These are phyloP conservation scores for Leccinum fallax DNA, from an alignment of 1,284 basidiomycete genomes.

Conservation along the genomic window DNA sequence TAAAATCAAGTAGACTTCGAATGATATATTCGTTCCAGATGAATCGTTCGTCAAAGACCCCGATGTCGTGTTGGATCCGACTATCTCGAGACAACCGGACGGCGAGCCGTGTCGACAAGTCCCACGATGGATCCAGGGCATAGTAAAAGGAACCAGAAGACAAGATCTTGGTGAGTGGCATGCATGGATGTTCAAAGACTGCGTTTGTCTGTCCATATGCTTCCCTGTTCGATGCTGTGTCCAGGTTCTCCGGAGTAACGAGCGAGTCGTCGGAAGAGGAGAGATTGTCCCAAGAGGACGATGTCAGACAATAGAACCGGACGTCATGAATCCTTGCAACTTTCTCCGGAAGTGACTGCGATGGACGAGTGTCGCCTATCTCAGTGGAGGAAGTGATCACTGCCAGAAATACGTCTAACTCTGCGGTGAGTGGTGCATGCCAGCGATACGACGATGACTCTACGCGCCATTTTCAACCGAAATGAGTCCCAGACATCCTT, in stretches of 20 bases:
- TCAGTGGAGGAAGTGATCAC: conserved; percentile 76
- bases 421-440: conserved; percentile 8
- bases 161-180: conserved; percentile 88
- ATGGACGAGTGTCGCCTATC: conserved; percentile 76
- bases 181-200: conserved; percentile 87
- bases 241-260: conserved; percentile 53
- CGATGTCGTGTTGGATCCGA: conserved; percentile 53
- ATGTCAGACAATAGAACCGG: conserved; percentile 73
- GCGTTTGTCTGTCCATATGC: conserved; percentile 46
- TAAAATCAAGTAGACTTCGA: conserved; percentile 78
- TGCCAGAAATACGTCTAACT: conserved; percentile 76
- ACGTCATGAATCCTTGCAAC: conserved; percentile 80
- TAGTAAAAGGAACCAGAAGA: conserved; percentile 95
- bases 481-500: conserved; percentile 83
- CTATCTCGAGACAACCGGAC: conserved; percentile 61
- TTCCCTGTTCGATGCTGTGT: conserved; percentile 51
- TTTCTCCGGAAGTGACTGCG: conserved; percentile 55
- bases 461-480: conserved; percentile 65
- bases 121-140: conserved; percentile 80
- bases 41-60: conserved; percentile 78
- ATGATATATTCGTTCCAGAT: conserved; percentile 89
- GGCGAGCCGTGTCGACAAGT: conserved; percentile 82
- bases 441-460: background rate
- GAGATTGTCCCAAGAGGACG: conserved; percentile 70
- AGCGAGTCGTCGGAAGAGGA: conserved; percentile 51